Conservation (phyloP, 805 yeast genomes). For the Zygosaccharomyces gambellarensis region DNA sequence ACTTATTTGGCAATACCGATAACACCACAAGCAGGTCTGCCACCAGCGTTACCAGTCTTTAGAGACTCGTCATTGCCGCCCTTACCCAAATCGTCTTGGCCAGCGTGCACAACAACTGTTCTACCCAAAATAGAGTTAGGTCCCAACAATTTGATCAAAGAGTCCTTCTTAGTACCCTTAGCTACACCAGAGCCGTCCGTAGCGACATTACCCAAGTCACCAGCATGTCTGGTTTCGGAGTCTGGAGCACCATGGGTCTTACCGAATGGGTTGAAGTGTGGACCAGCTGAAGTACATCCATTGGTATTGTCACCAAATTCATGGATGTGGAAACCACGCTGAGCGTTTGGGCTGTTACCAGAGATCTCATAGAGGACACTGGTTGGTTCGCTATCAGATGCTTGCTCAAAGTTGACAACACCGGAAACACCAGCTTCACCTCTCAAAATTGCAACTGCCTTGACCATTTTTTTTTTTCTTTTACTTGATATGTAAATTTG, state of each 20-base stretch:
- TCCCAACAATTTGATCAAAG: slow-evolving; percentile 75
- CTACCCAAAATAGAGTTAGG: slow-evolving; percentile 87
- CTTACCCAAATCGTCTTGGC: slow-evolving; percentile 89
- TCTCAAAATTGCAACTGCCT: slow-evolving; percentile 86
- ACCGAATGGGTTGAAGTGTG: slow-evolving; percentile 89
- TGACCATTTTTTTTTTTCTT: slow-evolving; percentile 26
- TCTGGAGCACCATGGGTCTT: slow-evolving; percentile 91
- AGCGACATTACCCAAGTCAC: slow-evolving; percentile 92
- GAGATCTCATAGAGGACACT: slow-evolving; percentile 81
- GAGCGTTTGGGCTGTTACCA: slow-evolving; percentile 84
- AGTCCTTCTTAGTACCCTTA: slow-evolving; percentile 80
- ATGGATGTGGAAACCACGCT: slow-evolving; percentile 97
- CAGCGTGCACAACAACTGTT: slow-evolving; percentile 91
- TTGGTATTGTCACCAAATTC: slow-evolving; percentile 94
- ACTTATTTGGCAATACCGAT: slow-evolving; percentile 53
- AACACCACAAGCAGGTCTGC: slow-evolving; percentile 98
- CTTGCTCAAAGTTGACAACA: slow-evolving; percentile 81
- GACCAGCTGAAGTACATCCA: slow-evolving; percentile 98
- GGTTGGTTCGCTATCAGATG: slow-evolving; percentile 73
- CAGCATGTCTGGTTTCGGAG: slow-evolving; percentile 46
- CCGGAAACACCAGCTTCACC: slow-evolving; percentile 93
- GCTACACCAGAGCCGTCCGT: slow-evolving; percentile 88
- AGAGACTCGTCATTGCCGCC: slow-evolving; percentile 88
- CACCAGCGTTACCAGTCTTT: slow-evolving; percentile 97
- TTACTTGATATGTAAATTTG: not conserved